A percentile compares a stretch with the other conserved stretches of the same genome.
Conservation (phyloP, 208 protist genomes). For the Naegleria fowleri region DNA sequence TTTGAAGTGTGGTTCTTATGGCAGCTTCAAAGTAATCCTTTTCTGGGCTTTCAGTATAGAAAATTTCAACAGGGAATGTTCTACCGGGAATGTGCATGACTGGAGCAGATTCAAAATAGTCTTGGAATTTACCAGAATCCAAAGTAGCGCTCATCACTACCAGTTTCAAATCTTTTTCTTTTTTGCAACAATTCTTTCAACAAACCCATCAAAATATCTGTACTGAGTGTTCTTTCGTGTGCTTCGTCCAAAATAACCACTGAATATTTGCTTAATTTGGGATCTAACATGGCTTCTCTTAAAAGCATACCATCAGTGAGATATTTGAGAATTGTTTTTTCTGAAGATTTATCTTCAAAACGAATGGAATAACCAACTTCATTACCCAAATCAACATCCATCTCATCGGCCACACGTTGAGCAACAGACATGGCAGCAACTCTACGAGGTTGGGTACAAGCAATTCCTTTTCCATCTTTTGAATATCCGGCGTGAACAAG, state of each 20-base stretch:
- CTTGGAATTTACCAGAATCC: constrained; percentile 79
- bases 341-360: constrained; percentile 89
- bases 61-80: constrained; percentile 71
- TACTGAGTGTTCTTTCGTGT: constrained; percentile 75
- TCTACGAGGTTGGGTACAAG: constrained; percentile 97
- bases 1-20: constrained; percentile 67
- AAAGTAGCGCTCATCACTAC: constrained; percentile 86
- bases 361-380: constrained; percentile 92
- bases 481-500: constrained; percentile 2
- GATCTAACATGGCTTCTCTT: constrained; percentile 88
- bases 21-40: constrained; percentile 81
- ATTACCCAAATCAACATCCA: constrained; percentile 68
- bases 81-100: constrained; percentile 66
- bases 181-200: constrained; percentile 68
- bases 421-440: constrained; percentile 98
- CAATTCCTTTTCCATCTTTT: constrained; percentile 61
- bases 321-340: constrained; percentile 84
- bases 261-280: constrained; percentile 79
- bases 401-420: constrained; percentile 90
- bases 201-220: constrained; percentile 78
- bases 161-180: constrained; percentile 71
- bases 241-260: constrained; percentile 99
- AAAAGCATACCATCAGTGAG: constrained; percentile 99
- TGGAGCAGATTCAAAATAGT: constrained; percentile 73
- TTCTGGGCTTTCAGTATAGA: constrained; percentile 79